Base-by-base conservation (phyloP, 2,329 filamentous ascomycete species). In the Cordyceps sp. region DNA sequence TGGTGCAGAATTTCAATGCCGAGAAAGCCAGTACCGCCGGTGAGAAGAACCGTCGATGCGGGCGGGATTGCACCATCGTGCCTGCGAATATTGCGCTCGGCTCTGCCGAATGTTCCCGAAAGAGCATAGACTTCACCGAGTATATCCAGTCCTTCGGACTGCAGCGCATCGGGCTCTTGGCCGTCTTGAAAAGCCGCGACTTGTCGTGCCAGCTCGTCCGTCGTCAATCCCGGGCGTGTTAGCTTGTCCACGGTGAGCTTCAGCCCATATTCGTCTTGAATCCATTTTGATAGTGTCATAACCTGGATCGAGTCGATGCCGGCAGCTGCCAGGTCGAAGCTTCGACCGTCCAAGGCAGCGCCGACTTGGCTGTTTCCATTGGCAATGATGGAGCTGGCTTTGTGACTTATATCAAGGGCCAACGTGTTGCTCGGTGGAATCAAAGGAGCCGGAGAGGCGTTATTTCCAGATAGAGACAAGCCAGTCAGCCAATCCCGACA, bases 1-100 rank as follows among this genome's bases (percentile, higher is more conserved):
- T 33, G 32, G 8, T 17, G 32, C 13, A 33, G 5, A 25, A 33
- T 33, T 23, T 33, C 32, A 15, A 33, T 30, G 21, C 32, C 32
- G 14, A 33, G 27, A 16, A 33, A 33, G 15, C 32, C 32, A 4
- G 32, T 33, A 8, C 19, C 32, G 8, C 32, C 32, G 15, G 32
- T 33, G 8, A 33, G 16, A 20, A 33, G 20, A 4, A 33, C 32
- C 9, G 17, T 33, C 20, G 26, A 29, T 4, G 30, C 16, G 20
- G 18, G 7, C 13, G 12, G 6, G 12, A 14, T 10, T 3, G 16
- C 4, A 15, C 8, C 2, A 6, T n/a, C 17, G 7, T 18, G n/a
- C 14, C n/a, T 3, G 10, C 5, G 21, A 4, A 14, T 8, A 2
- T 4, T 4, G 5, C 15, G 14, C 17, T 25, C 12, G 5, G 18